A percentile compares a stretch with the other conserved stretches of the same genome.
Conservation (phyloP, 75 land plant genomes). For the Pinus taeda region DNA sequence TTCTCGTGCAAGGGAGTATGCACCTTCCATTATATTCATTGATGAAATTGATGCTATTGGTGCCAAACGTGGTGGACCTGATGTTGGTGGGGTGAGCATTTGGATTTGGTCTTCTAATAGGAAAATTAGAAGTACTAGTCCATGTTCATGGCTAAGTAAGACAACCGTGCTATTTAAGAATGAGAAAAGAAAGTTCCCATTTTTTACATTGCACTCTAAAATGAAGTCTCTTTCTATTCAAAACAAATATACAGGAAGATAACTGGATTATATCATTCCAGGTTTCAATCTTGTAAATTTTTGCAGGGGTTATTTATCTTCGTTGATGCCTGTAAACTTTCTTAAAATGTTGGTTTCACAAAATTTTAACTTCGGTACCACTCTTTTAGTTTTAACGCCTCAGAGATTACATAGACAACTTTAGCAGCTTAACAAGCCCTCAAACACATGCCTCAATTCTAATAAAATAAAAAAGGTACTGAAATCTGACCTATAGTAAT, state of each 20-base stretch:
- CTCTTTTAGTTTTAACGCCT: no score
- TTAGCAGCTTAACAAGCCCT: no score
- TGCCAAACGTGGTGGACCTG: slow-evolving; percentile 96
- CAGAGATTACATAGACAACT: no score
- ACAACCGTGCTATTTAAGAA: not conserved
- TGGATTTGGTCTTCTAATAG: not conserved
- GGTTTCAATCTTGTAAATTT: not conserved
- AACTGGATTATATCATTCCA: no score
- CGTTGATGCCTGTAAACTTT: not conserved
- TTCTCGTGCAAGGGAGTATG: slow-evolving; percentile 77
- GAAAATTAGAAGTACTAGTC: not conserved
- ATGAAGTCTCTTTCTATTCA: not conserved
- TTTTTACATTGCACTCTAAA: not conserved
- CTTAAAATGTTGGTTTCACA: no score
- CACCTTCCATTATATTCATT: slow-evolving; percentile 96
- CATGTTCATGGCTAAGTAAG: not conserved
- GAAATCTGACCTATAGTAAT: no score
- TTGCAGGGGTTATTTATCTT: not conserved
- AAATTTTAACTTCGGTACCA: no score
- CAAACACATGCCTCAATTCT: no score
- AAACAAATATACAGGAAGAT: no score
- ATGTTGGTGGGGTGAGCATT: slow-evolving; percentile 91
- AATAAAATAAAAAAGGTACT: no score
- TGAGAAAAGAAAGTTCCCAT: not conserved
- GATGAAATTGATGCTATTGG: slow-evolving; percentile 99